A percentile compares a stretch with the other conserved stretches of the same genome.
Evolutionary conservation across 2,329 filamentous ascomycete genomes (phyloP).

Genomic region (Cryphonectria carpinicola): DNA sequence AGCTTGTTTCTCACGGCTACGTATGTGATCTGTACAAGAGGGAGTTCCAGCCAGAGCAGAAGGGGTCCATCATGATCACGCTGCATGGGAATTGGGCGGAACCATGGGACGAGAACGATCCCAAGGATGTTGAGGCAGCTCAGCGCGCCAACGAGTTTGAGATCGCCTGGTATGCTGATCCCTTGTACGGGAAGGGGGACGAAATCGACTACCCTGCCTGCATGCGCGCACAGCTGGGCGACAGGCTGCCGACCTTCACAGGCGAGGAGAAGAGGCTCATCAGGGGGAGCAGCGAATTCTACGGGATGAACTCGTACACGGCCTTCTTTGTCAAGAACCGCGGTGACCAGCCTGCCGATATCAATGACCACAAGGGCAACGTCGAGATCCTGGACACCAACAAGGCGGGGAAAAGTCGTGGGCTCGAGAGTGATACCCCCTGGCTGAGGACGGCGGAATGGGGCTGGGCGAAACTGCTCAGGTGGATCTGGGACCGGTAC

Average conservation of each 20-base stretch:
- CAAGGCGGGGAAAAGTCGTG: constrained; percentile 39
- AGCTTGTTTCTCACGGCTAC: constrained; percentile 44
- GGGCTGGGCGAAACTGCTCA: constrained; percentile 43
- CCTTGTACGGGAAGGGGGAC: constrained; percentile 42
- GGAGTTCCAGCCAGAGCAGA: constrained; percentile 43
- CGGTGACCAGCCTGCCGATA: constrained; percentile 38
- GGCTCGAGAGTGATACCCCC: constrained; percentile 43
- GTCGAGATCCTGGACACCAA: constrained; percentile 43
- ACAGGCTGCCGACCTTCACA: constrained; percentile 43
- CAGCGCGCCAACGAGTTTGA: constrained; percentile 47
- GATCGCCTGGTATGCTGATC: constrained; percentile 47
- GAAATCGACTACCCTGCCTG: constrained; percentile 45
- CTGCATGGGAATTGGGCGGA: constrained; percentile 48
- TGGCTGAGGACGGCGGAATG: constrained; percentile 45
- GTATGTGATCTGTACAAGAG: constrained; percentile 44
- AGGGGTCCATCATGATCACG: constrained; percentile 46
- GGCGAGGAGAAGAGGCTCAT: constrained; percentile 44
- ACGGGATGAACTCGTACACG: constrained; percentile 50
- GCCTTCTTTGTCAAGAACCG: constrained; percentile 44
- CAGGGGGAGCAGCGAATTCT: constrained; percentile 43
- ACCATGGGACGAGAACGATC: constrained; percentile 43
- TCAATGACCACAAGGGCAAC: constrained; percentile 46
- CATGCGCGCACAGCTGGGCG: constrained; percentile 45
- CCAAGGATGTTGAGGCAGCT: constrained; percentile 42
- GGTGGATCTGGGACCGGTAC: constrained; percentile 47